Evolutionary conservation across 192 early-diverging fungal species (phyloP), one percentile per base, ranked within the genome.

Genomic region (Coemansia sp.): DNA sequence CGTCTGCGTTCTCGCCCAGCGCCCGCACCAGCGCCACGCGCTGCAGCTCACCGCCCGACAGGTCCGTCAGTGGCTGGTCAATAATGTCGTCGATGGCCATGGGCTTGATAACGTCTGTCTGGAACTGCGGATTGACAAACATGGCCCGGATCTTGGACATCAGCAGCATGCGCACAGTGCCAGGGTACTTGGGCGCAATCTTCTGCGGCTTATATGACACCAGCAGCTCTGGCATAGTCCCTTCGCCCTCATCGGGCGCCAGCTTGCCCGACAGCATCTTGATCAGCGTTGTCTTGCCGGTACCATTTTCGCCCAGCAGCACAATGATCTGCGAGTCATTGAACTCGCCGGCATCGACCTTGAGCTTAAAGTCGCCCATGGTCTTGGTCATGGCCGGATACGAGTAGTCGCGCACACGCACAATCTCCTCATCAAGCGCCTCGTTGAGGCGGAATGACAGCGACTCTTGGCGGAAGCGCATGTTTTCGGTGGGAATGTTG

Each of bases 31-130:
- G 88, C 53, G 96, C 94, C 31, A 98, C 96, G 81, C 96, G 93
- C 82, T 98, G 96, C 88, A 98, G 85, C 84, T 98, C 94, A 87
- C 94, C 94, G 79, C 94, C 96, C 55, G 96, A 98, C 65, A 98
- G 82, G 50, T 84, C 80, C 61, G 64, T 61, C 18, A 94, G 91
- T 39, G 88, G 83, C 65, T 96, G 89, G 78, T 98, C 95, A 54
- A 98, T 85, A 63, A 98, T 90, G 65, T 80, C 83, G 23, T 98
- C 96, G 59, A 96, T 92, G 52, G 87, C 80, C 65, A 98, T 70
- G 12, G 96, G 96, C 82, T 96, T 96, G 48, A 92, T 80, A 23
- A 98, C 96, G 69, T 98, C 92, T 6, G 93, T 90, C 72, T 94
- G 87, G 90, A 98, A 98, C 72, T 96, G 92, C 68, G 92, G 86